Conservation (phyloP, 2,329 filamentous ascomycete species). For the Simplicillium aogashimaense region DNA sequence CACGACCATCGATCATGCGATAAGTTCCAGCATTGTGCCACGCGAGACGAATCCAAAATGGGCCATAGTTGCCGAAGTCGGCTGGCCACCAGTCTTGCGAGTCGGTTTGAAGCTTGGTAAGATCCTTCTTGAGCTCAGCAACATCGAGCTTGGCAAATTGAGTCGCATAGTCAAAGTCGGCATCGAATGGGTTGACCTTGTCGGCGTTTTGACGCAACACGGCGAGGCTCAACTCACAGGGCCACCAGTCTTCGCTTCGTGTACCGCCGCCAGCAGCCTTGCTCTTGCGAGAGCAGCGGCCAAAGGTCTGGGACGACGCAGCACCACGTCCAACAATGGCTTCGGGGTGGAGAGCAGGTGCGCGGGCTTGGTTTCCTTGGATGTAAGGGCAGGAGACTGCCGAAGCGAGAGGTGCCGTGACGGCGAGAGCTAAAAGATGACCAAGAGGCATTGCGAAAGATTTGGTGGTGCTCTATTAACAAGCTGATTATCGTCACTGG, state of each 20-base stretch:
- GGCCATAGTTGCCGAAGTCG: conserved; percentile 73
- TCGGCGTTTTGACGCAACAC: conserved; percentile 63
- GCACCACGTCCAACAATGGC: conserved; percentile 3
- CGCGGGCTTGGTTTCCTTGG: conserved; percentile 3
- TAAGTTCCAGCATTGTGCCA: conserved; percentile 73
- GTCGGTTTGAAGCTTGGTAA: conserved; percentile 60
- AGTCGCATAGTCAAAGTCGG: conserved; percentile 61
- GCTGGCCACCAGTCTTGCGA: conserved; percentile 77
- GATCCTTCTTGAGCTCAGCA: conserved; percentile 62
- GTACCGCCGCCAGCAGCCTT: conserved; percentile 54
- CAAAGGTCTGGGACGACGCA: conserved; percentile 1
- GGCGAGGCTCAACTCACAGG: conserved; percentile 54
- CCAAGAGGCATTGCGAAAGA: background rate
- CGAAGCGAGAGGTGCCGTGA: conserved; percentile 2
- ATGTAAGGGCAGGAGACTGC: conserved; percentile 5
- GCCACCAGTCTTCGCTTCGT: conserved; percentile 66
- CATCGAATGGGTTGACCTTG: conserved; percentile 51
- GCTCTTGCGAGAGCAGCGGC: conserved; percentile 6
- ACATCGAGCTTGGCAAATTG: conserved; percentile 64
- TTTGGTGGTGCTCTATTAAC: too few species aligned
- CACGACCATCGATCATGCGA: conserved; percentile 64
- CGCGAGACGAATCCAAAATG: conserved; percentile 70
- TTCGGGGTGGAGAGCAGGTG: conserved; percentile 2
- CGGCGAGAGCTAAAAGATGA: conserved; percentile 2
- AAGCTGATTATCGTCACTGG: too few species aligned